These are phyloP conservation scores for Kwoniella newhampshirensis DNA, from an alignment of 768 basidiomycete genomes.

Conservation along the genomic window DNA sequence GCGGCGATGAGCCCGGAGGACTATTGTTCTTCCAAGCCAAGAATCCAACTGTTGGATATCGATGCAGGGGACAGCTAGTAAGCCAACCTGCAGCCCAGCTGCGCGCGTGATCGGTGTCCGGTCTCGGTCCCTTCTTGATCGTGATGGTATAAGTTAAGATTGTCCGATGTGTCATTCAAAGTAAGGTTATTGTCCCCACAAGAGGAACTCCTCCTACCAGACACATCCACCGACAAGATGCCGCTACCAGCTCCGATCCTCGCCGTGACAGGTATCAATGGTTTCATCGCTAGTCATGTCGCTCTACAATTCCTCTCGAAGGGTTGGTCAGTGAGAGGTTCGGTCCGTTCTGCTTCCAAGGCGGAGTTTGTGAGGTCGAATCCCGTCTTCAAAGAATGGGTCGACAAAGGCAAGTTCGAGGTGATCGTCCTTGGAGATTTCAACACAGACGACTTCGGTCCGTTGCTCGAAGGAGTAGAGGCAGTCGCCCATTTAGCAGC, in stretches of 20 bases:
- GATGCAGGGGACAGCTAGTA: too few relatives aligned
- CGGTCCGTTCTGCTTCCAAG: constrained; percentile 26
- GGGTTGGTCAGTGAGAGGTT: constrained; percentile 38
- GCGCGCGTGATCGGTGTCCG: too few relatives aligned
- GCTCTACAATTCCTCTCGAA: constrained; percentile 31
- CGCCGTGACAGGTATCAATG: constrained; percentile 34
- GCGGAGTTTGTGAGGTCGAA: constrained; percentile 16
- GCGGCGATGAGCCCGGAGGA: too few relatives aligned
- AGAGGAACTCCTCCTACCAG: too few relatives aligned
- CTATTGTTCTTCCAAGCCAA: too few relatives aligned
- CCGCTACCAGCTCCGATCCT: constrained; percentile 17
- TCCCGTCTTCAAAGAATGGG: constrained; percentile 19
- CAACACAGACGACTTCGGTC: constrained; percentile 26
- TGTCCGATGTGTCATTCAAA: too few relatives aligned
- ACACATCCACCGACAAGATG: too few relatives aligned
- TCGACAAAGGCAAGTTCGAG: constrained; percentile 13
- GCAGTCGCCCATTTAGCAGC: constrained; percentile 26
- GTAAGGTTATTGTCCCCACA: too few relatives aligned
- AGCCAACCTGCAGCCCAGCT: too few relatives aligned
- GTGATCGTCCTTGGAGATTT: constrained; percentile 33
- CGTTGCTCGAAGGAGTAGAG: constrained; percentile 25
- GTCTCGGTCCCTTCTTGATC: too few relatives aligned
- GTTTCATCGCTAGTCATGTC: constrained; percentile 33
- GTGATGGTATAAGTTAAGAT: too few relatives aligned
- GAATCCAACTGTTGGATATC: too few relatives aligned